A percentile compares a stretch with the other conserved stretches of the same genome.
These are phyloP conservation scores for Ziziphus jujuba DNA, from an alignment of 306 rosid species.

Conservation along the genomic window DNA sequence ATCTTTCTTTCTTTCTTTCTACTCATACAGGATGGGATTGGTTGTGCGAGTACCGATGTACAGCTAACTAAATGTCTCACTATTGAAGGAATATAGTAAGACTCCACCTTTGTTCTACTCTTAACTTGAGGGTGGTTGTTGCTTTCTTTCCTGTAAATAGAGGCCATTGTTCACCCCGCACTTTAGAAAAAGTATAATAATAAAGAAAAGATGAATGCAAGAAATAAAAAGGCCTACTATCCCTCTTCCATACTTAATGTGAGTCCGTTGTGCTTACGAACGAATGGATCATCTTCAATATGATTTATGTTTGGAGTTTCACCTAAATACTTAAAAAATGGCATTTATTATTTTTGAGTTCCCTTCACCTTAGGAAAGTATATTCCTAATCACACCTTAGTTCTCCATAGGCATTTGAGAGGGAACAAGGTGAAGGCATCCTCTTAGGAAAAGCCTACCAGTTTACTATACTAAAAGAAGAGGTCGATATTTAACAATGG, in stretches of 20 bases:
- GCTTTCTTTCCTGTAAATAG: neutral
- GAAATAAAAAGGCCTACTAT: neutral
- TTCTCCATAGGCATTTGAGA: neutral
- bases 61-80: neutral
- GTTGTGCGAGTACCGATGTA: neutral
- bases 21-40: constrained; percentile 3
- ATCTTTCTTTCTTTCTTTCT: neutral
- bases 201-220: neutral
- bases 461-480: neutral
- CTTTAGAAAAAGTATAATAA: neutral
- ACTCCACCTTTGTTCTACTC: neutral
- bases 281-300: neutral
- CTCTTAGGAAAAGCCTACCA: neutral
- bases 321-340: neutral
- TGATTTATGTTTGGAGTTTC: neutral
- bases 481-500: neutral
- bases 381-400: neutral
- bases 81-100: neutral
- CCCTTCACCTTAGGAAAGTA: neutral
- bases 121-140: neutral
- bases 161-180: neutral
- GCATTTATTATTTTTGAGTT: neutral
- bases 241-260: neutral
- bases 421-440: no score
- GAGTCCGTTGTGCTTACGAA: neutral